These are phyloP conservation scores for Aquilaria agallochum DNA, from an alignment of 441 rosid species.

Conservation along the genomic window DNA sequence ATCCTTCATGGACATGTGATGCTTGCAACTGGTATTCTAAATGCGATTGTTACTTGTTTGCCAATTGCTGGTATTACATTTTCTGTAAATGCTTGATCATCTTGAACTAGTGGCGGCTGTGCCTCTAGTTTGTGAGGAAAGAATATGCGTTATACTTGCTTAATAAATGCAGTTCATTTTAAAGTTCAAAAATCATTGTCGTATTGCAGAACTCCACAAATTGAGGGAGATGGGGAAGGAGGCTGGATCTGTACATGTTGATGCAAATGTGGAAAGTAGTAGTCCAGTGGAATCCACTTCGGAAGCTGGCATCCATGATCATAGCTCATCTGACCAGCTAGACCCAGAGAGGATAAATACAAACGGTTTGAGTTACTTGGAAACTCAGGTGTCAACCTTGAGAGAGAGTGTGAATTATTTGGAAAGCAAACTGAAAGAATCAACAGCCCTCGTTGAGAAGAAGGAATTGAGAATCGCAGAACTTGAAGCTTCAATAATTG, in stretches of 20 bases:
- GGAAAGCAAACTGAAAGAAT: constrained; percentile 57
- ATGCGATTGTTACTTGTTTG: too few species aligned
- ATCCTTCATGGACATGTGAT: too few species aligned
- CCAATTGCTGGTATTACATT: too few species aligned
- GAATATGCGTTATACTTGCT: too few species aligned
- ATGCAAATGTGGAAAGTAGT: constrained; percentile 25
- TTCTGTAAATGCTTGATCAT: too few species aligned
- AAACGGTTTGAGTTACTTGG: constrained; percentile 26
- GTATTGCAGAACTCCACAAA: constrained; percentile 59
- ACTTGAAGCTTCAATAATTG: constrained; percentile 38
- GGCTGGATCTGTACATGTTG: constrained; percentile 20
- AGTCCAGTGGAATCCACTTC: constrained; percentile 24
- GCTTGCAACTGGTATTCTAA: too few species aligned
- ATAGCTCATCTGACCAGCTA: constrained; percentile 31
- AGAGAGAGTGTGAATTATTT: constrained; percentile 44
- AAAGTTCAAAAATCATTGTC: not conserved
- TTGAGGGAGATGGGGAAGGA: constrained; percentile 67
- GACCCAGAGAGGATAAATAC: constrained; percentile 26
- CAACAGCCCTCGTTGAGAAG: constrained; percentile 34
- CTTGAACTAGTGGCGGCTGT: too few species aligned
- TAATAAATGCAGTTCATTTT: too few species aligned
- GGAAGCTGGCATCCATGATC: constrained; percentile 28
- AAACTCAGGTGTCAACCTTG: constrained; percentile 42
- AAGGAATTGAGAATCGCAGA: constrained; percentile 56
- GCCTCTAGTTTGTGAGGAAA: too few species aligned